phyloP scores from a whole-genome alignment of 192 early-diverging fungal species.

The Phlyctochytrium bullatum region DNA sequence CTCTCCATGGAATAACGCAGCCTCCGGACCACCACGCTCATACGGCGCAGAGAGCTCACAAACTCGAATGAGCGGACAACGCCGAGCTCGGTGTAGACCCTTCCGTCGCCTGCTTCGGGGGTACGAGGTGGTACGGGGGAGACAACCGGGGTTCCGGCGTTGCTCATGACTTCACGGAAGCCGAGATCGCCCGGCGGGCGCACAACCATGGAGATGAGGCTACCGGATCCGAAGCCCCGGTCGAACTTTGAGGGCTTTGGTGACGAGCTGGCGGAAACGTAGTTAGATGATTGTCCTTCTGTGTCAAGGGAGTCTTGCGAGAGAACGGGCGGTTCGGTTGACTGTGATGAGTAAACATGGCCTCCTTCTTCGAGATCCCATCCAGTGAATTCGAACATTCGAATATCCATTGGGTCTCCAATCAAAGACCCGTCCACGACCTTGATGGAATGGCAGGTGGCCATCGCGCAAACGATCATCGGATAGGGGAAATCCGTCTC shows the following conservation, averaged over 20 bases:
- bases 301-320: background rate
- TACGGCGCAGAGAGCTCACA: slow-evolving; percentile 80
- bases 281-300: background rate
- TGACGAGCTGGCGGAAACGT: background rate
- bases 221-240: slow-evolving; percentile 33
- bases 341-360: slow-evolving; percentile 1
- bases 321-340: no score
- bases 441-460: slow-evolving; percentile 72
- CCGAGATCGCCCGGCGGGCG: slow-evolving; percentile 71
- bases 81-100: slow-evolving; percentile 47
- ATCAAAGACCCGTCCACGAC: slow-evolving; percentile 83
- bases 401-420: slow-evolving; percentile 95
- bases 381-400: slow-evolving; percentile 95
- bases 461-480: slow-evolving; percentile 59
- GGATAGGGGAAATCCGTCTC: slow-evolving; percentile 48
- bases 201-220: slow-evolving; percentile 68
- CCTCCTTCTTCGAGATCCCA: slow-evolving; percentile 93
- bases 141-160: background rate
- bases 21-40: slow-evolving; percentile 81
- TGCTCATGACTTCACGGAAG: slow-evolving; percentile 15
- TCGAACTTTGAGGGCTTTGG: background rate
- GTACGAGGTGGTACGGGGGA: no score
- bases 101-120: background rate
- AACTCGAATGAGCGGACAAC: slow-evolving; percentile 83
- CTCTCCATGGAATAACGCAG: slow-evolving; percentile 22